A percentile compares a stretch with the other conserved stretches of the same genome.
Conservation (phyloP, 371 early-diverging fungal genomes). For the Synchytrium microbalum region DNA sequence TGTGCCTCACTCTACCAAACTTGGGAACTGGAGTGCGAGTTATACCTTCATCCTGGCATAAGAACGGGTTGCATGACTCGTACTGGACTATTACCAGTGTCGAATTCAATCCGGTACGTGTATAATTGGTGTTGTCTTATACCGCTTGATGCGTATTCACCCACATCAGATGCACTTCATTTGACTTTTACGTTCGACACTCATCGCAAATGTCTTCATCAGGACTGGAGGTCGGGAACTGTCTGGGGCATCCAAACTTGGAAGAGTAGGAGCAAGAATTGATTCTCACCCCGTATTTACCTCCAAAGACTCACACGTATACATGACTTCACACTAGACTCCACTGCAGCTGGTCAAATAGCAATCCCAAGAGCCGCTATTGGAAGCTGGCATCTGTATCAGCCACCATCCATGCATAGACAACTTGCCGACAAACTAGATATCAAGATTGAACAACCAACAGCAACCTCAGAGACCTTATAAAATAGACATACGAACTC, state of each 20-base stretch:
- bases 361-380: background rate
- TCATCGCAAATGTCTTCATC: too few relatives aligned
- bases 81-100: conserved; percentile 4
- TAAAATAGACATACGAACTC: too few relatives aligned
- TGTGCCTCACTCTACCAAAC: conserved; percentile 5
- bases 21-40: conserved; percentile 9
- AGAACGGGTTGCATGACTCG: background rate
- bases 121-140: background rate
- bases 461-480: background rate
- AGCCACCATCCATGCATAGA: background rate
- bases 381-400: background rate
- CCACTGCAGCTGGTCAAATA: background rate
- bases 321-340: background rate
- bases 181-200: too few relatives aligned
- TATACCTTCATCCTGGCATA: conserved; percentile 12
- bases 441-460: background rate
- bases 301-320: background rate
- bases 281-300: background rate
- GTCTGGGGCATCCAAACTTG: conserved; percentile 2
- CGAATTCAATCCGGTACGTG: background rate
- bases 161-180: background rate
- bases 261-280: background rate
- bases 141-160: background rate
- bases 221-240: conserved; percentile 1
- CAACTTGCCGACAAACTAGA: background rate